These are phyloP conservation scores for Didymellaceae sp. DNA, from an alignment of 2,329 filamentous ascomycete genomes.

Conservation along the genomic window DNA sequence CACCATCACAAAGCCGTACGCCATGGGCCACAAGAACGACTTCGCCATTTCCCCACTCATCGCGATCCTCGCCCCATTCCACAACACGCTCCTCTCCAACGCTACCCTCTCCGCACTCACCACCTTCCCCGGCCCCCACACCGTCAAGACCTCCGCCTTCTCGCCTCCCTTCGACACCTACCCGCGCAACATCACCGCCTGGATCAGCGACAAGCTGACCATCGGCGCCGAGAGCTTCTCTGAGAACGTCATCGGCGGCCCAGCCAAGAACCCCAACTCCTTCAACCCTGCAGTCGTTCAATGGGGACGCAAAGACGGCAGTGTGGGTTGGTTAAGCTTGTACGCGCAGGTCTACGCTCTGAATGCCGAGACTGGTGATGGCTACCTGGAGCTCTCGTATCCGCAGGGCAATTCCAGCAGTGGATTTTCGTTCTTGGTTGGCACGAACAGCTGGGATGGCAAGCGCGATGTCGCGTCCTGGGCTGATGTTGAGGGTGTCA, in stretches of 20 bases:
- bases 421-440: constrained; percentile 60
- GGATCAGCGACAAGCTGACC: constrained; percentile 62
- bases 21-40: constrained; percentile 66
- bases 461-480: constrained; percentile 55
- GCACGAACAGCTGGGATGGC: constrained; percentile 51
- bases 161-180: constrained; percentile 65
- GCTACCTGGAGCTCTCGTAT: constrained; percentile 60
- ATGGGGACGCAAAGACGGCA: constrained; percentile 54
- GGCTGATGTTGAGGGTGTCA: constrained; percentile 58
- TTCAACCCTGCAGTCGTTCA: constrained; percentile 68
- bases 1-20: constrained; percentile 49
- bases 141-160: constrained; percentile 60
- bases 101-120: constrained; percentile 49
- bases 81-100: constrained; percentile 56
- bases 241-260: constrained; percentile 63
- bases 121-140: constrained; percentile 61
- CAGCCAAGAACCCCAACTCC: constrained; percentile 56
- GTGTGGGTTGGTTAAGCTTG: constrained; percentile 39
- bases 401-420: constrained; percentile 59
- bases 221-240: constrained; percentile 67
- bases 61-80: constrained; percentile 60
- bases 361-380: constrained; percentile 26
- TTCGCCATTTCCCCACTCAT: constrained; percentile 65
- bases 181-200: constrained; percentile 65
- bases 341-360: constrained; percentile 38